Evolutionary conservation across 495 filamentous ascomycete genomes (phyloP).

Genomic region (Jackrogersella multiformis): DNA sequence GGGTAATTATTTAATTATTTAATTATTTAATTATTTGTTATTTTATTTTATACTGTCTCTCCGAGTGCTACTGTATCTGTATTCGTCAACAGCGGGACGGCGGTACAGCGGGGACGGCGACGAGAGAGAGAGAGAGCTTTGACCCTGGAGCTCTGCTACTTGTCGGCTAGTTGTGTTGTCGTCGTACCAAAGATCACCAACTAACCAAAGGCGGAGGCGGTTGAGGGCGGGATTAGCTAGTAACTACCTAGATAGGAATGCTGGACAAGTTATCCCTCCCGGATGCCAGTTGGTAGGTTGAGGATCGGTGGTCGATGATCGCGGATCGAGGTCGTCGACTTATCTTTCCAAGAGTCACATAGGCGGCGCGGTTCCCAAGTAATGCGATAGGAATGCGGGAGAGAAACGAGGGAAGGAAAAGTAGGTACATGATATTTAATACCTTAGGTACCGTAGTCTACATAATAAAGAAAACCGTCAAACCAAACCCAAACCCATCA

Average conservation of each 20-base stretch:
- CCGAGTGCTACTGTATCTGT: not conserved
- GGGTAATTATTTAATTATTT: not conserved
- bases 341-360: slow-evolving; percentile 32
- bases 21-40: not conserved
- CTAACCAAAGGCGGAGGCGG: slow-evolving; percentile 5
- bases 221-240: not conserved
- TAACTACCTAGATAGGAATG: not conserved
- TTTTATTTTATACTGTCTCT: slow-evolving; percentile 9
- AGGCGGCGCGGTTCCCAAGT: slow-evolving; percentile 27
- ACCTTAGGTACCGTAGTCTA: too few species aligned
- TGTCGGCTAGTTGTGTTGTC: too few species aligned
- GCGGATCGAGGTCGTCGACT: slow-evolving; percentile 23
- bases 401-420: slow-evolving; percentile 21
- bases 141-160: not conserved
- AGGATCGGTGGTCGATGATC: too few species aligned
- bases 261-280: slow-evolving; percentile 1
- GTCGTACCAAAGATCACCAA: slow-evolving; percentile 13
- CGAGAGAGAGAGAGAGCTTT: slow-evolving; percentile 1
- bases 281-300: too few species aligned
- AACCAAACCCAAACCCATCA: not conserved
- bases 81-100: slow-evolving; percentile 1
- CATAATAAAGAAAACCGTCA: slow-evolving; percentile 6
- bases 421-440: slow-evolving; percentile 41
- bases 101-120: too few species aligned
- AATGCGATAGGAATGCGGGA: slow-evolving; percentile 29